Evolutionary conservation across 306 rosid genomes (phyloP), one percentile per base, ranked within the genome.

Genomic region (Vigna mungo): DNA sequence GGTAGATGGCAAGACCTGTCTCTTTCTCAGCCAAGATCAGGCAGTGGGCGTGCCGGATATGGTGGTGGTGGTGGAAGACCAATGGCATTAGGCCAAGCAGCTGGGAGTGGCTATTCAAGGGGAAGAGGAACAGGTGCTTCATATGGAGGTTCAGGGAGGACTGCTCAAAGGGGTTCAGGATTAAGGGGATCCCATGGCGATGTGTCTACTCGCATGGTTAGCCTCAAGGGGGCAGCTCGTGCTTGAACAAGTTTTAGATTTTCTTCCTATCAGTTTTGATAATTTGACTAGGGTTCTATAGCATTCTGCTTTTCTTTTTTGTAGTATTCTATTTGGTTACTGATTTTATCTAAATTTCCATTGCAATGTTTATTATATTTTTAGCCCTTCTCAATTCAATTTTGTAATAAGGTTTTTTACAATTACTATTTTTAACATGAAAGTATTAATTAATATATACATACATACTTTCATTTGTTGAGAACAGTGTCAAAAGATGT

Each of bases 1-100:
- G 74, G 82, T 4, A 94, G 96, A 86, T 94, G 98, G 98, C 96
- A 86, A 64, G 98, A 94, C 75, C 16, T 67, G 77, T 79, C 96
- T 49, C 55, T 16, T 74, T 73, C 71, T 86, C 94, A 87, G 77
- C 78, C 93, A 60, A 83, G 92, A 81, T 96, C 87, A 85, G 87
- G 96, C 67, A 80, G 91, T 21, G 86, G 94, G 15, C 94, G 97
- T 14, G 37, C 85, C 6, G 96, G 91, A 23, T 91, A 89, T 61
- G 83, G 90, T 59, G 48, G 71, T 4, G 86, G 87, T 20, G 84
- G 91, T 4, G 91, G 88, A 76, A 81, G 89, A 68, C 78, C 85
- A 13, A 66, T 78, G 63, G 53, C 83, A n/a, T 71, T 68, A 0
- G 81, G 88, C 61, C 95, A 88, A 72, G 87, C 69, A 16, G 76